Evolutionary conservation across 495 filamentous ascomycete genomes (phyloP), one percentile per base, ranked within the genome.

Genomic region (Xylaria telfairii): DNA sequence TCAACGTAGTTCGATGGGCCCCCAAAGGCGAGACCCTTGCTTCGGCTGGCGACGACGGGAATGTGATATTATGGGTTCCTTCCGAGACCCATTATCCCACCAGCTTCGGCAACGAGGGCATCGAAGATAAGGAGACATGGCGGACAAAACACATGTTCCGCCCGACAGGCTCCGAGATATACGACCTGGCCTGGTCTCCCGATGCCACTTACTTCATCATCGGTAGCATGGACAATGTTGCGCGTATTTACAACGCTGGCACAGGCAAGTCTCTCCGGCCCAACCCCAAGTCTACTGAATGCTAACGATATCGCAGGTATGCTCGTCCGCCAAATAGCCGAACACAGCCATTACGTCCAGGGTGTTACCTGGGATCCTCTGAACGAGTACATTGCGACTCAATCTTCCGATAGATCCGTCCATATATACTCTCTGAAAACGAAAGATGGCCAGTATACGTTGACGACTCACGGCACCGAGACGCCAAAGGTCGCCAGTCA

Each of bases 291-390:
- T 51, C 21, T 47, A 30, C 30, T 15, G 5, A 46, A 26, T 24
- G 39, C 46, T 71, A 39, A 47, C 54, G 4, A 62, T 63, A 44
- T 28, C 15, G 13, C 70, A 97, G 95, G 96, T 37, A 90, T 91
- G 83, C 90, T 95, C 75, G 91, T 99, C 67, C 91, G 96, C 65
- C 95, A 98, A 78, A 99, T 99, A 72, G 96, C 96, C 51, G 96
- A 99, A 78, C 96, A 99, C 82, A 97, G 95, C 75, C 96, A 99
- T 80, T 99, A 98, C 76, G 96, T 99, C 24, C 96, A 99, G 83
- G 96, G 96, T 44, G 96, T 99, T 21, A 94, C 96, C 2, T 99
- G 96, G 96, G 96, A 99, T 81, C 96, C 96, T 42, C 82, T 97
- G 37, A 99, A 99, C 80, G 96, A 99, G 83, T 99, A 92, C 79